Base-by-base conservation (phyloP, 805 yeast genomes). In the Wickerhamomyces subpelliculosus region DNA sequence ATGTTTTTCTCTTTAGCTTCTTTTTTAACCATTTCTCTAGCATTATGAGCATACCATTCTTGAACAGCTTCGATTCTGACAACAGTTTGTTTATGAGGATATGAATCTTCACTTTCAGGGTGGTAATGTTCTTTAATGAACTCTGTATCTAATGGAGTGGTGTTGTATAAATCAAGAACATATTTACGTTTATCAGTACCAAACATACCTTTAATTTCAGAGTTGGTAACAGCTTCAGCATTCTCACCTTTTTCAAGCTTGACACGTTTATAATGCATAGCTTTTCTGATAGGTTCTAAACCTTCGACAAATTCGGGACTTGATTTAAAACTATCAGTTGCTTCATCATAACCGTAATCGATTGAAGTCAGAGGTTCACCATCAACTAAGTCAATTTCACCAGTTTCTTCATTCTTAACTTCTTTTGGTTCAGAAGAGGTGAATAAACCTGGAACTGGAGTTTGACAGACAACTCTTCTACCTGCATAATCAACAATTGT, bases 401-500 rank as follows among this genome's bases (percentile, higher is more conserved):
- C 67, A 22, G 66, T 63, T 27, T 62, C 72, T 29, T 60, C 66
- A 34, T 68, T 69, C 28, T 61, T 65, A 33, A 55, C 57, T 22
- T 54, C 54, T 28, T 55, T 58, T 17, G 65, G 57, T 39, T 72
- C 70, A 52, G 64, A 51, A 10, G 64, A 62, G 9, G 60, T 49
- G 40, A 65, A 63, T 28, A 69, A 57, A 42, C 97, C 97, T 13
- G 98, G 98, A 32, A 90, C 95, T 11, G 96, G 96, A 12, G 96
- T 85, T 65, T 90, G 97, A 58, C 95, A 86, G 27, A 90, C 72
- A 27, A 90, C 68, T 59, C 97, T 75, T 52, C 78, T 81, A 44
- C 97, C 98, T 54, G 84, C 78, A 63, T 76, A 90, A 60, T 90
- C 97, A 39, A 90, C 85, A 41, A 88, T 72, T n/a, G 89, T 72